Evolutionary conservation across 345 rosid species (phyloP).

Genomic region (Nephelium lappaceum): DNA sequence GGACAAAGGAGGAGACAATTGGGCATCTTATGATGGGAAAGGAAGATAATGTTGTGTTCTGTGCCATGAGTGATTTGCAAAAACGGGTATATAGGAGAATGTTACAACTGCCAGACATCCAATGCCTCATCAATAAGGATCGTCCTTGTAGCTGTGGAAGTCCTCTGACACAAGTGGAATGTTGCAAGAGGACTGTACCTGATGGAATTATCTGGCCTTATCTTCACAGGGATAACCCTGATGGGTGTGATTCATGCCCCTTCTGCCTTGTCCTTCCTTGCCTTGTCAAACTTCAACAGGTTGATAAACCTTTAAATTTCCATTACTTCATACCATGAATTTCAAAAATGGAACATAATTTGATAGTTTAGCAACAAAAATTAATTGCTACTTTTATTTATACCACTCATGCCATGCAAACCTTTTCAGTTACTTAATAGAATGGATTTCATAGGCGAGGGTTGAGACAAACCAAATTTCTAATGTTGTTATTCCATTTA

Average conservation of each 20-base stretch:
- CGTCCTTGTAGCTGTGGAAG: constrained; percentile 86
- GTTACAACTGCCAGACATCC: constrained; percentile 82
- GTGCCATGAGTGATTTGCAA: constrained; percentile 91
- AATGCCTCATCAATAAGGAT: constrained; percentile 90
- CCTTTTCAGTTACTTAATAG: background rate
- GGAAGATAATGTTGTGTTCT: constrained; percentile 94
- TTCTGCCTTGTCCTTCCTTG: constrained; percentile 95
- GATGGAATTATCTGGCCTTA: constrained; percentile 89
- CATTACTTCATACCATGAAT: background rate
- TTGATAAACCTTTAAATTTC: constrained; percentile 20
- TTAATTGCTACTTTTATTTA: background rate
- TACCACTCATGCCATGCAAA: background rate
- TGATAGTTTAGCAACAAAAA: background rate
- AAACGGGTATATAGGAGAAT: constrained; percentile 80
- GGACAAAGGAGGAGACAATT: constrained; percentile 96
- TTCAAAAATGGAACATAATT: too few species aligned
- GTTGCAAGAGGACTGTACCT: constrained; percentile 86
- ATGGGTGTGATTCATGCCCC: constrained; percentile 98
- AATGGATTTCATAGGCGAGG: background rate
- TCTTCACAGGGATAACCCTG: constrained; percentile 78
- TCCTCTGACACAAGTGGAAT: constrained; percentile 84
- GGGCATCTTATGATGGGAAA: constrained; percentile 98
- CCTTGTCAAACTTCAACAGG: constrained; percentile 88
- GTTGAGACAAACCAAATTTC: background rate
- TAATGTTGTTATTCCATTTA: background rate